phyloP scores from a whole-genome alignment of 1,284 basidiomycete genomes.

The Ustilago curta region DNA sequence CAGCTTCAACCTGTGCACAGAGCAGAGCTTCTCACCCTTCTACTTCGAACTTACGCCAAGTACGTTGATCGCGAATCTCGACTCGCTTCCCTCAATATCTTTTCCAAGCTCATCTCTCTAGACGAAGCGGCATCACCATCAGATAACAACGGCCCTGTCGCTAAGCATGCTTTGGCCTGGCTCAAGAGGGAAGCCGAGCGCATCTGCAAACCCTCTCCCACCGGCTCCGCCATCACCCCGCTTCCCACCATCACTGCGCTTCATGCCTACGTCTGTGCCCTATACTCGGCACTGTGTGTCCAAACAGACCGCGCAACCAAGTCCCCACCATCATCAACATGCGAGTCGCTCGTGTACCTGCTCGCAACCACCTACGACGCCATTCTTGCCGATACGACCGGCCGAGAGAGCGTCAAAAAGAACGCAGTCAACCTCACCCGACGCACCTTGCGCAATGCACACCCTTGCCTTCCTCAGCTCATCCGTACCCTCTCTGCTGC shows the following conservation, averaged over 20 bases:
- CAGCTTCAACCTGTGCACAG: constrained; percentile 75
- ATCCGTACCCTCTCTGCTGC: constrained; percentile 42
- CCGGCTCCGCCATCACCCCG: constrained; percentile 42
- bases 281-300: constrained; percentile 73
- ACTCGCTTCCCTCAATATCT: constrained; percentile 77
- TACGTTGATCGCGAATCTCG: constrained; percentile 80
- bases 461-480: constrained; percentile 45
- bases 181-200: constrained; percentile 76
- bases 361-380: constrained; percentile 55
- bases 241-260: constrained; percentile 77
- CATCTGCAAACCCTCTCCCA: constrained; percentile 45
- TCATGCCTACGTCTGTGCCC: constrained; percentile 78
- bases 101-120: constrained; percentile 75
- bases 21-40: constrained; percentile 78
- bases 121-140: constrained; percentile 71
- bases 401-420: constrained; percentile 28
- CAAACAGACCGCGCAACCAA: not conserved
- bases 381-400: constrained; percentile 26
- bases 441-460: constrained; percentile 46
- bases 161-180: constrained; percentile 80
- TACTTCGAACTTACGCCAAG: constrained; percentile 80
- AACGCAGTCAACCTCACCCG: constrained; percentile 43
- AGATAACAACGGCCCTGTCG: constrained; percentile 71
- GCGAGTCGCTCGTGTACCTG: constrained; percentile 42
- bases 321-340: constrained; percentile 22